Base-by-base conservation (phyloP, 1,284 basidiomycete species). In the Taiwanofungus camphoratus region DNA sequence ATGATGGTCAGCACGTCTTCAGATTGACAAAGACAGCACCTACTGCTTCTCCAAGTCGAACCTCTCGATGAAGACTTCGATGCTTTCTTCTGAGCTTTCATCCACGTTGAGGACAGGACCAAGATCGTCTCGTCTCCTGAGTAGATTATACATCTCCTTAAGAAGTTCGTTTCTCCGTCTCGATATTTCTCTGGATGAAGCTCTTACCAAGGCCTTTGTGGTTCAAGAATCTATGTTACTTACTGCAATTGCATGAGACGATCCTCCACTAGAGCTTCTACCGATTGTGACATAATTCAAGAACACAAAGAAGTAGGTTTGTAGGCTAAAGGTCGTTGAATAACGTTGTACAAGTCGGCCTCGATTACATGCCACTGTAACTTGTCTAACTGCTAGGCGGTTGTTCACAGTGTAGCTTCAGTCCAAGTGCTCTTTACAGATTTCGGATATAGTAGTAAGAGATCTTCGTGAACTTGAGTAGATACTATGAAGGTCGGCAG, bases 101-200 rank as follows among this genome's bases (percentile, higher is more conserved):
- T 70, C 57, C 4, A 50, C 41, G n/a, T 58, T 51, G 32, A 73
- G 52, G 27, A 71, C 53, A 24, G 63, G 48, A 12, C 70, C 72
- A 30, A 70, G 51, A 46, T 66, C 64, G 41, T 74, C 65, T 52
- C 74, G 73, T 50, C 68, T 67, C 46, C 68, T 71, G 32, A 83
- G 69, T 65, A 87, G 73, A 39, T 66, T 61, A 61, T 76, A 82
- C 76, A 87, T 78, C 60, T 86, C 74, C 37, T 71, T 70, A 54
- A 87, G 70, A 39, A 87, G 69, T 41, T 68, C 77, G 76, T 82
- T 79, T 59, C 83, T 68, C 52, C 75, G 76, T 41, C 71, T 64
- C 37, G 74, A 64, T 46, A 87, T 79, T 50, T 68, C 69, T 57
- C 84, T 87, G 45, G 13, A 23, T 19, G 20, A 41, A 21, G 30